These are phyloP conservation scores for Macrolepiota fuliginosa DNA, from an alignment of 768 basidiomycete species.

Conservation along the genomic window DNA sequence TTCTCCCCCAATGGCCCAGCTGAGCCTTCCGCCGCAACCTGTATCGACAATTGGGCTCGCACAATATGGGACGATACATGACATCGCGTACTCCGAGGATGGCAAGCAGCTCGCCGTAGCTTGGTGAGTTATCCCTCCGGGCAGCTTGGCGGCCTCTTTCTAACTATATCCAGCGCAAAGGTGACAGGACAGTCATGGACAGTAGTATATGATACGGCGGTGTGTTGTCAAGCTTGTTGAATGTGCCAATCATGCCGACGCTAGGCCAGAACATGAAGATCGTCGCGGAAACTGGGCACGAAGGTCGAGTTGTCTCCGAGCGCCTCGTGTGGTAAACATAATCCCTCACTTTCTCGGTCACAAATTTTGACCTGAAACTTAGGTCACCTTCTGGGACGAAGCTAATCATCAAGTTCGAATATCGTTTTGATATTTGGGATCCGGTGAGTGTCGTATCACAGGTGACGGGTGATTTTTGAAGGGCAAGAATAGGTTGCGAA, in stretches of 20 bases:
- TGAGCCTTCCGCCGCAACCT: neutral
- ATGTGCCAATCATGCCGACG: neutral
- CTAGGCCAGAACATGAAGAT: neutral
- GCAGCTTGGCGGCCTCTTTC: too few species aligned
- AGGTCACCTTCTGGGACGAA: conserved; percentile 9
- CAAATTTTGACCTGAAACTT: neutral
- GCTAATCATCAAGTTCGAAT: conserved; percentile 8
- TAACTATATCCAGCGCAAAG: neutral
- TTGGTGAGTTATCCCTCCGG: neutral
- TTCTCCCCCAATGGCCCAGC: neutral
- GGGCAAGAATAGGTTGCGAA: neutral
- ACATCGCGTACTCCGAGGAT: conserved; percentile 7
- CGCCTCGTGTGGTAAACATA: neutral
- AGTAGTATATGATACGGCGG: neutral
- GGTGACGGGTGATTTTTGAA: neutral
- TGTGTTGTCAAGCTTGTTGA: neutral
- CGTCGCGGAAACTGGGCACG: neutral
- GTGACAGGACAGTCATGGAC: neutral
- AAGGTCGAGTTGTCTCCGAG: neutral
- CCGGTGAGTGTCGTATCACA: neutral
- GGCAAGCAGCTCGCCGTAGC: conserved; percentile 8
- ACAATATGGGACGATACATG: conserved; percentile 3
- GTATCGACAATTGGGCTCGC: neutral
- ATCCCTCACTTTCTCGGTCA: too few species aligned
- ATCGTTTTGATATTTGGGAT: conserved; percentile 10